phyloP scores from a whole-genome alignment of 495 filamentous ascomycete genomes.

The Penicilliopsis zonata region DNA sequence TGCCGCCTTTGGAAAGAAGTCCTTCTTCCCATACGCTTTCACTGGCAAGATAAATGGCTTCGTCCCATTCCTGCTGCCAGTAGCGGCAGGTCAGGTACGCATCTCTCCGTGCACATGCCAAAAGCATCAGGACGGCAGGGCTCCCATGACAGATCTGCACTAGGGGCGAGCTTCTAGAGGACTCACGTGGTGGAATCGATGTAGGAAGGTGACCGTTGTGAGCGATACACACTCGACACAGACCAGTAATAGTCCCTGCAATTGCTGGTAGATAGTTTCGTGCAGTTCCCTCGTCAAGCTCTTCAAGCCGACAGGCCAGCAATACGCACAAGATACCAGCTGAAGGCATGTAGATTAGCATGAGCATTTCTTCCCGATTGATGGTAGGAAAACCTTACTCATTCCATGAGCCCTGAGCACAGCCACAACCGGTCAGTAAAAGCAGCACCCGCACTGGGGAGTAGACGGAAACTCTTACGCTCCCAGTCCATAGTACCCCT shows the following conservation, averaged over 20 bases:
- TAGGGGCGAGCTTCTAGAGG: conserved; percentile 13
- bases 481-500: conserved; percentile 27
- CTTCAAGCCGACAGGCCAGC: conserved; percentile 19
- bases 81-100: conserved; percentile 10
- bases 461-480: conserved; percentile 21
- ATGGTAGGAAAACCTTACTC: conserved; percentile 11
- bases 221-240: conserved; percentile 23
- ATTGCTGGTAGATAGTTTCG: conserved; percentile 20
- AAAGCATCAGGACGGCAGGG: conserved; percentile 26
- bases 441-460: too few relatives aligned
- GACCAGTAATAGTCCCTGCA: conserved; percentile 24
- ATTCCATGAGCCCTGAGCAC: conserved; percentile 23
- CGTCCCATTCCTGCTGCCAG: conserved; percentile 32
- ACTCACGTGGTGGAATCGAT: conserved; percentile 13
- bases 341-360: too few relatives aligned
- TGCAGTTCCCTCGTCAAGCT: conserved; percentile 9
- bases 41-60: conserved; percentile 20
- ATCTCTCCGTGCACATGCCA: conserved; percentile 21
- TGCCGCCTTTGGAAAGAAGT: conserved; percentile 33
- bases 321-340: conserved; percentile 33
- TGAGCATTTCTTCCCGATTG: too few relatives aligned
- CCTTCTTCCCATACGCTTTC: conserved; percentile 36
- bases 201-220: conserved; percentile 32
- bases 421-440: too few relatives aligned
- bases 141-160: conserved; percentile 38